Evolutionary conservation across 2,329 filamentous ascomycete species (phyloP).

Genomic region (Hirsutella minnesotensis): DNA sequence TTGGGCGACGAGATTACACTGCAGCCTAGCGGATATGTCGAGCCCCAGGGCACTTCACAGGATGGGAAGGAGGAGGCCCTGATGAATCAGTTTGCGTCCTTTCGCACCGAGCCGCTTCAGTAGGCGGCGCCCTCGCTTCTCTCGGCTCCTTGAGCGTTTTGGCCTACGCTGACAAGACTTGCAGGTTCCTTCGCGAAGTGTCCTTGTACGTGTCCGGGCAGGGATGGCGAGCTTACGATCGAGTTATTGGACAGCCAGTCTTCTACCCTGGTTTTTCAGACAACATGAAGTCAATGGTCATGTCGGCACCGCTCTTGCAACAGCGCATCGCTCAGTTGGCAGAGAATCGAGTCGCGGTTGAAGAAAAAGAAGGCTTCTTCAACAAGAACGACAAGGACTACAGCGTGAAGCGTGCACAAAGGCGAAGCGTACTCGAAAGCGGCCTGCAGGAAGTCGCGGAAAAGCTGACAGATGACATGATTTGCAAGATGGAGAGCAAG

Average conservation of each 20-base stretch:
- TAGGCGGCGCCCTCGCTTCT: no score
- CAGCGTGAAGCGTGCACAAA: slow-evolving; percentile 34
- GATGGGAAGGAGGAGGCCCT: slow-evolving; percentile 54
- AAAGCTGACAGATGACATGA: slow-evolving; percentile 86
- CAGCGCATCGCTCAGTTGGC: slow-evolving; percentile 67
- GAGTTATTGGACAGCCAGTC: slow-evolving; percentile 79
- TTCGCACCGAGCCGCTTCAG: slow-evolving; percentile 58
- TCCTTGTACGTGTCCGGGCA: slow-evolving; percentile 85
- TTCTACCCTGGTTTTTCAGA: slow-evolving; percentile 90
- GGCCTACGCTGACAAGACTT: background rate
- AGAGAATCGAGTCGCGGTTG: slow-evolving; percentile 58
- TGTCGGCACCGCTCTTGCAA: slow-evolving; percentile 65
- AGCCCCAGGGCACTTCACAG: slow-evolving; percentile 32
- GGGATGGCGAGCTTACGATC: slow-evolving; percentile 91
- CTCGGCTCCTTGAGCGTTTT: no score
- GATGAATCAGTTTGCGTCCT: slow-evolving; percentile 76
- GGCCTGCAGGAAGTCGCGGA: slow-evolving; percentile 73
- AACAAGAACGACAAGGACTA: slow-evolving; percentile 43
- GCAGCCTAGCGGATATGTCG: slow-evolving; percentile 58
- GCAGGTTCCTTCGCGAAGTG: slow-evolving; percentile 82
- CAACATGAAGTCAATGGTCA: slow-evolving; percentile 69
- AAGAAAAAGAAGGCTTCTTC: slow-evolving; percentile 64
- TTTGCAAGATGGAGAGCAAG: slow-evolving; percentile 97
- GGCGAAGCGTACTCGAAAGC: slow-evolving; percentile 54
- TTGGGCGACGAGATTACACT: slow-evolving; percentile 63